phyloP scores from a whole-genome alignment of 2,329 filamentous ascomycete genomes.

The Cordyceps sp. region DNA sequence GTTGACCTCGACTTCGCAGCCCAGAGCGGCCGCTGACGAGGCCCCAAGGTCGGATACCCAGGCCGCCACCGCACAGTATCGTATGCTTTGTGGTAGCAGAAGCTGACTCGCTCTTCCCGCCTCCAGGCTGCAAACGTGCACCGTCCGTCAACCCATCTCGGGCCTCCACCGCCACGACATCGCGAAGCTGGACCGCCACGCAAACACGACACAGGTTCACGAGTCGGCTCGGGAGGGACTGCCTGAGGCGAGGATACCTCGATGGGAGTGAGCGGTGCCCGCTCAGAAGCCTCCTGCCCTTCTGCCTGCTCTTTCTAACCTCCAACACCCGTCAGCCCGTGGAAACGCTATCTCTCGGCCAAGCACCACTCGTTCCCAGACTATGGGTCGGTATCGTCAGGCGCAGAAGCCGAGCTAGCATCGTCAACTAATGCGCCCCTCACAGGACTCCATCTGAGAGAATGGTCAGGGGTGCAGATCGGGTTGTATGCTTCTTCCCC shows the following conservation, averaged over 20 bases:
- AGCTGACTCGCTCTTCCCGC: no score
- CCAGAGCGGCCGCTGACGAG: not conserved
- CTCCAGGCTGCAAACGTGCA: not conserved
- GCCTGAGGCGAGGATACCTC: slow-evolving; percentile 8
- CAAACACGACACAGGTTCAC: slow-evolving; percentile 2
- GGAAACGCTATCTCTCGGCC: slow-evolving; percentile 16
- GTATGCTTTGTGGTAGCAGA: no score
- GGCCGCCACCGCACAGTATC: no score
- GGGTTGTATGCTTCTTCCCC: not conserved
- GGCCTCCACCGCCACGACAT: no score
- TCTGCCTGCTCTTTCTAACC: slow-evolving; percentile 2
- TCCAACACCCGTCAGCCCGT: slow-evolving; percentile 9
- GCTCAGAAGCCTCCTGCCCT: not conserved
- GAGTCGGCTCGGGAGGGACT: slow-evolving; percentile 1
- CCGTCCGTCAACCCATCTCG: not conserved
- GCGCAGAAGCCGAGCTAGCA: not conserved
- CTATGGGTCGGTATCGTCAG: slow-evolving; percentile 19
- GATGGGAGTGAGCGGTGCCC: slow-evolving; percentile 15
- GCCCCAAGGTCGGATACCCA: not conserved
- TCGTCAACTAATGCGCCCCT: not conserved
- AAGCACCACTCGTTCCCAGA: slow-evolving; percentile 21
- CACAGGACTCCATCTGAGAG: not conserved
- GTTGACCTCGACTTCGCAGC: no score
- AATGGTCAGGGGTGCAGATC: not conserved
- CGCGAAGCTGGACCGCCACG: slow-evolving; percentile 13